Conservation (phyloP, 2,329 filamentous ascomycete species). For the Curvularia hawaiiensis region DNA sequence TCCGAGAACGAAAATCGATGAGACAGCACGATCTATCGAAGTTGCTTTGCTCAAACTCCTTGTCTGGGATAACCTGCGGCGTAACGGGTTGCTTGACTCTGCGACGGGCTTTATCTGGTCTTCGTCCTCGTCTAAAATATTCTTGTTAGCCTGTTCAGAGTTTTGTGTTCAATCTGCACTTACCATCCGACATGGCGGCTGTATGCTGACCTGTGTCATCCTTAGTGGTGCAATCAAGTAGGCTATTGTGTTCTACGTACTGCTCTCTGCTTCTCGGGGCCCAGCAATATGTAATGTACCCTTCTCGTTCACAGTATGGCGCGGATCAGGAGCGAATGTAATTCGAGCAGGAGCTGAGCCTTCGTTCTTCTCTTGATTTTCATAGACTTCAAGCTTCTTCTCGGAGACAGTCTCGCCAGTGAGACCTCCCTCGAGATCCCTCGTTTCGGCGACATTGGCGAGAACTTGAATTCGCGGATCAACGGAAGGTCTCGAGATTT, state of each 20-base stretch:
- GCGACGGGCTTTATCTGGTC: conserved; percentile 14
- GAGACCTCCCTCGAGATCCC: conserved; percentile 12
- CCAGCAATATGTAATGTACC: conserved; percentile 11
- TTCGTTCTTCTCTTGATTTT: neutral
- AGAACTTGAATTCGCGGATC: neutral
- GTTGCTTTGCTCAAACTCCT: conserved; percentile 36
- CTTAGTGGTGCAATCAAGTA: neutral
- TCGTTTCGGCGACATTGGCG: neutral
- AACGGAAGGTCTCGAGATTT: neutral
- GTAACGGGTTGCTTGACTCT: conserved; percentile 5
- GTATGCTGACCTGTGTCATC: neutral
- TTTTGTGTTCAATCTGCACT: neutral
- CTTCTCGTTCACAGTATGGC: neutral
- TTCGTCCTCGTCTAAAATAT: conserved; percentile 10
- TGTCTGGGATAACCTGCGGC: conserved; percentile 16
- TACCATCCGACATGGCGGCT: conserved; percentile 5
- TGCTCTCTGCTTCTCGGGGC: conserved; percentile 1
- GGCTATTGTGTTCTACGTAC: no score
- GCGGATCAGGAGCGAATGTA: conserved; percentile 13
- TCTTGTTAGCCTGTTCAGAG: neutral
- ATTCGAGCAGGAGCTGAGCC: conserved; percentile 1
- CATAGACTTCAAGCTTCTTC: neutral
- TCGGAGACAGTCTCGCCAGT: conserved; percentile 10
- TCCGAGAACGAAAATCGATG: conserved; percentile 50
- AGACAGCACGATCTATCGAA: conserved; percentile 48